Conservation (phyloP, 139 green algal species). For the Asterochloris sp. region DNA sequence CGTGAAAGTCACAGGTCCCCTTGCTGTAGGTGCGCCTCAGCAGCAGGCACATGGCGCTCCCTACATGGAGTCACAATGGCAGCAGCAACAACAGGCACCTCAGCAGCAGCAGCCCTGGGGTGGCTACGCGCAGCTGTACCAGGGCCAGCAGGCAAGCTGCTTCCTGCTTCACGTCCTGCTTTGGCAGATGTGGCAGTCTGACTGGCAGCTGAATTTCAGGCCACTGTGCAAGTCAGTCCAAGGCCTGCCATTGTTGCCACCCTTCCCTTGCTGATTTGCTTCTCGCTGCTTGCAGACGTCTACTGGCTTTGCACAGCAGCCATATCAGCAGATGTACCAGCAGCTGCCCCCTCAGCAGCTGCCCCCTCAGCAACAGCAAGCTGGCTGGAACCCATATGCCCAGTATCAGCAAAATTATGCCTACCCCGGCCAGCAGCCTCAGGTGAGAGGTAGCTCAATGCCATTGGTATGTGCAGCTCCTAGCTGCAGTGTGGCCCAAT, state of each 20-base stretch:
- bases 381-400: too few species aligned
- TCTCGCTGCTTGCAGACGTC: not conserved
- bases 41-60: too few species aligned
- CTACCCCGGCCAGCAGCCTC: too few species aligned
- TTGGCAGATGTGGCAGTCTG: not conserved
- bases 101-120: not conserved
- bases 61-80: not conserved
- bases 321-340: not conserved
- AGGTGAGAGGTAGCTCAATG: too few species aligned
- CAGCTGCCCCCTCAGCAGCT: not conserved
- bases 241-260: not conserved
- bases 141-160: not conserved
- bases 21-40: constrained; percentile 5
- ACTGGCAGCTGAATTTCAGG: not conserved
- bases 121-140: not conserved
- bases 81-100: not conserved
- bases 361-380: too few species aligned
- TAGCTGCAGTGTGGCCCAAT: too few species aligned
- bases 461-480: too few species aligned
- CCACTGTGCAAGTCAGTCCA: not conserved
- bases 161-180: not conserved
- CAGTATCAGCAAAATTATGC: too few species aligned
- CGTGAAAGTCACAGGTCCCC: not conserved
- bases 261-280: not conserved
- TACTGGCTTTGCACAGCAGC: not conserved